A percentile compares a stretch with the other conserved stretches of the same genome.
Conservation (phyloP, 805 yeast genomes). For the Candida koratica region DNA sequence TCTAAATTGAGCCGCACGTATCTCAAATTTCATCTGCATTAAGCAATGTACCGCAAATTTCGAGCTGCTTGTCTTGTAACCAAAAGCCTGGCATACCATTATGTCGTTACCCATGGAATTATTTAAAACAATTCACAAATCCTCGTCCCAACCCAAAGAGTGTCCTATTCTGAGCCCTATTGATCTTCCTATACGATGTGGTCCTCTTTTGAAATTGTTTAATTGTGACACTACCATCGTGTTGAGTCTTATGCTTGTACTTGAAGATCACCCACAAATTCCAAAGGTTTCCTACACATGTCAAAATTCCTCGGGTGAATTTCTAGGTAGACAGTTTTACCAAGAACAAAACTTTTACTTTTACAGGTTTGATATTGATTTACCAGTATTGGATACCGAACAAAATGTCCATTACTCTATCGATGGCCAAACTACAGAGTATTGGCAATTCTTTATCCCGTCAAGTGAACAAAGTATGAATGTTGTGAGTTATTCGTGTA, state of each 20-base stretch:
- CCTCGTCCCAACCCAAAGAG: conserved; percentile 23
- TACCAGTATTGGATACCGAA: conserved; percentile 47
- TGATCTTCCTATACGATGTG: conserved; percentile 54
- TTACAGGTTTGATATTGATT: conserved; percentile 59
- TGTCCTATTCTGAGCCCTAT: conserved; percentile 26
- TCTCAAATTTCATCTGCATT: too few relatives aligned
- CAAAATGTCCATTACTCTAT: conserved; percentile 63
- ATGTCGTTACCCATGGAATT: conserved; percentile 23
- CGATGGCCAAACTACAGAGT: conserved; percentile 35
- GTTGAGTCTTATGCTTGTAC: conserved; percentile 65
- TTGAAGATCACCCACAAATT: conserved; percentile 33
- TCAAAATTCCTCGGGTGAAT: conserved; percentile 46
- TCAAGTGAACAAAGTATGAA: conserved; percentile 66
- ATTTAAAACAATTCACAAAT: conserved; percentile 25
- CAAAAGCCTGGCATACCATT: neutral
- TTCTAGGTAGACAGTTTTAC: conserved; percentile 44
- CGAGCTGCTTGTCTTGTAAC: too few relatives aligned
- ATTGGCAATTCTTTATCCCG: conserved; percentile 69
- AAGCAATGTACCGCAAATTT: too few relatives aligned
- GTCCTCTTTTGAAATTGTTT: conserved; percentile 71
- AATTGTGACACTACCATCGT: conserved; percentile 66
- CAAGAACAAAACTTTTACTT: conserved; percentile 48
- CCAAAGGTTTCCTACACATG: conserved; percentile 32
- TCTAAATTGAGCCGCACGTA: too few relatives aligned
- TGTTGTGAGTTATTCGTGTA: conserved; percentile 79